Base-by-base conservation (phyloP, 169 alveolate genomes). In the Hammondia hammondi region DNA sequence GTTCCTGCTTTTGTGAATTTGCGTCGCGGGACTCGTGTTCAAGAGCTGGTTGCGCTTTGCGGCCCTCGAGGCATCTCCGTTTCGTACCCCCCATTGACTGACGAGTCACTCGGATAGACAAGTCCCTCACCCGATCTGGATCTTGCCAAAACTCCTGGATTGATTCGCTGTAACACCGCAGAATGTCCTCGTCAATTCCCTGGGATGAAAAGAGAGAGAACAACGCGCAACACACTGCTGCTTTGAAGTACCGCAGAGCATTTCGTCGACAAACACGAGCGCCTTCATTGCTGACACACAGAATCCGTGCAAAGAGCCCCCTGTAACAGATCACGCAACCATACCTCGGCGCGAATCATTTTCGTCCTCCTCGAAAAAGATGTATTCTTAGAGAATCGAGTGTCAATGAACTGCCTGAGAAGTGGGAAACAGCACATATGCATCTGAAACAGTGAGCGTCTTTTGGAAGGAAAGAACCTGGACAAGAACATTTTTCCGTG, bases 331-430 rank as follows among this genome's bases (percentile, higher is more conserved):
- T 52, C 24, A 52, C 39, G 84, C 56, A 17, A n/a, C 43, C 87
- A 48, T 72, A 91, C 94, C 73, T 91, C 94, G 4, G 94, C 94
- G 17, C 94, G 94, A 7, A 91, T 52, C 94, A 91, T 91, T 35
- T 91, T 91, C 32, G 94, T 91, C 29, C 94, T 48, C 57, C 94
- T 6, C 3, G 94, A 91, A 52, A 91, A 43, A 57, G 94, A 91
- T 6, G 94, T 91, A 56, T 91, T 91, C 57, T 91, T 91, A 1
- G 94, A 91, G 61, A 91, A 91, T 29, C 94, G 94, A 48, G 94
- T 91, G 89, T 91, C 94, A 57, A 91, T 91, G 37, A 91, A 81
- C 37, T 84, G 89, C 84, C 94, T 91, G 94, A n/a, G 37, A 35
- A 48, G 10, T 7, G 77, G 35, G 32, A 67, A 14, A 17, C 77